Percentiles rank a stretch among this genome's conserved stretches.
These are phyloP conservation scores for Paraphoma chrysanthemicola DNA, from an alignment of 2,329 filamentous ascomycete genomes.

Conservation along the genomic window DNA sequence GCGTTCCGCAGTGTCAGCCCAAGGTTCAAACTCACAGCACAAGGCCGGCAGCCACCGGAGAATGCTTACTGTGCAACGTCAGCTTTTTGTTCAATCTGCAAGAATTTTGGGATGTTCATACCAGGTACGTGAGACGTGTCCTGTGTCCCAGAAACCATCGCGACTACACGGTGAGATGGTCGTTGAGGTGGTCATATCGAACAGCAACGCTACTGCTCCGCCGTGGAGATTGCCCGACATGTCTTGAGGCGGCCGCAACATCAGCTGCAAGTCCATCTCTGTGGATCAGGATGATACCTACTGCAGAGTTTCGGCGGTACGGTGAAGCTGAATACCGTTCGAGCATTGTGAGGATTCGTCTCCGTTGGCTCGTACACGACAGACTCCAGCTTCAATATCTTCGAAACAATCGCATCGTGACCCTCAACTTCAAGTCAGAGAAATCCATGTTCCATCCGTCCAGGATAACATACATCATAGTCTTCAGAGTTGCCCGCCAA, in stretches of 20 bases:
- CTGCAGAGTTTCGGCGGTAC: conserved; percentile 57
- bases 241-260: conserved; percentile 1
- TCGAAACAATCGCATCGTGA: conserved; percentile 39
- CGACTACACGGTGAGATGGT: conserved; percentile 40
- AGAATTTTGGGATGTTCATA: conserved; percentile 16
- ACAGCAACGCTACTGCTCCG: conserved; percentile 61
- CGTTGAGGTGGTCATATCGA: conserved; percentile 61
- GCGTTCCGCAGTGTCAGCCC: background rate
- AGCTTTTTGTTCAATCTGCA: background rate
- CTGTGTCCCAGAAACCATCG: conserved; percentile 53
- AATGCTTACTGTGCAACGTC: too few relatives aligned
- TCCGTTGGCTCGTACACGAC: conserved; percentile 36
- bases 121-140: conserved; percentile 46
- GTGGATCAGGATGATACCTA: conserved; percentile 4
- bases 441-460: background rate
- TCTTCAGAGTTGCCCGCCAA: conserved; percentile 16
- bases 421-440: conserved; percentile 26
- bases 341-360: conserved; percentile 40
- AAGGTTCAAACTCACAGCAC: too few relatives aligned
- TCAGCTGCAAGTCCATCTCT: background rate
- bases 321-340: conserved; percentile 52
- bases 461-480: conserved; percentile 30
- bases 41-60: too few relatives aligned
- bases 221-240: conserved; percentile 58
- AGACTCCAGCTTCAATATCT: conserved; percentile 44